A percentile compares a stretch with the other conserved stretches of the same genome.
Evolutionary conservation across 2,329 filamentous ascomycete genomes (phyloP).

Genomic region (Emmonsiellopsis sp.): DNA sequence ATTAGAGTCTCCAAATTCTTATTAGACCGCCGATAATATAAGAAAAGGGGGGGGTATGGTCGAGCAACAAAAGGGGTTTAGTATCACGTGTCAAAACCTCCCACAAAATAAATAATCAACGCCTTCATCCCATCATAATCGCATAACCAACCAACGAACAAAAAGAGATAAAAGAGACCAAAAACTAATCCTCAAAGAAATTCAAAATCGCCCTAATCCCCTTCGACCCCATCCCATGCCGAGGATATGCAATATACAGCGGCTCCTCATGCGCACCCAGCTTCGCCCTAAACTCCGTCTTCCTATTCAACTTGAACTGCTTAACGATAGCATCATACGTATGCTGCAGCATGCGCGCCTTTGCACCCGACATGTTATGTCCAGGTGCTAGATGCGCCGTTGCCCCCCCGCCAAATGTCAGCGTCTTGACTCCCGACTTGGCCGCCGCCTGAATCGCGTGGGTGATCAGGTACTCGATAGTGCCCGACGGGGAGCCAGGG

Average conservation of each 20-base stretch:
- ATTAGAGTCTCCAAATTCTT: too few species aligned
- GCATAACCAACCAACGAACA: background rate
- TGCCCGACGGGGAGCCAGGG: conserved; percentile 73
- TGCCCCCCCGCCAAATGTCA: conserved; percentile 84
- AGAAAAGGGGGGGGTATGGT: too few species aligned
- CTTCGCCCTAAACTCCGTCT: conserved; percentile 86
- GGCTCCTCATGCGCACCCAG: conserved; percentile 76
- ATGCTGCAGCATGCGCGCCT: conserved; percentile 70
- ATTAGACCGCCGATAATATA: too few species aligned
- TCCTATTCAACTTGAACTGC: conserved; percentile 72
- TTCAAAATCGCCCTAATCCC: conserved; percentile 79
- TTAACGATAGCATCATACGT: conserved; percentile 76
- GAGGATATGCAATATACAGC: conserved; percentile 83
- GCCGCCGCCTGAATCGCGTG: conserved; percentile 57
- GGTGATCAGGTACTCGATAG: conserved; percentile 75
- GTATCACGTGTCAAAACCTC: too few species aligned
- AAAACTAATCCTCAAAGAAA: conserved; percentile 63
- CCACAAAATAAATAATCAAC: too few species aligned
- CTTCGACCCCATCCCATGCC: conserved; percentile 70
- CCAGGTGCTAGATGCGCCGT: conserved; percentile 65
- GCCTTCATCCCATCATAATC: background rate
- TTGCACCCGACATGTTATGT: conserved; percentile 69
- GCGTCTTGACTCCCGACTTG: conserved; percentile 50
- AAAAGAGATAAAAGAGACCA: background rate
- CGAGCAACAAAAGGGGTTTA: too few species aligned